Base-by-base conservation (phyloP, 164 flowering plant genomes). In the Malania oleifera region DNA sequence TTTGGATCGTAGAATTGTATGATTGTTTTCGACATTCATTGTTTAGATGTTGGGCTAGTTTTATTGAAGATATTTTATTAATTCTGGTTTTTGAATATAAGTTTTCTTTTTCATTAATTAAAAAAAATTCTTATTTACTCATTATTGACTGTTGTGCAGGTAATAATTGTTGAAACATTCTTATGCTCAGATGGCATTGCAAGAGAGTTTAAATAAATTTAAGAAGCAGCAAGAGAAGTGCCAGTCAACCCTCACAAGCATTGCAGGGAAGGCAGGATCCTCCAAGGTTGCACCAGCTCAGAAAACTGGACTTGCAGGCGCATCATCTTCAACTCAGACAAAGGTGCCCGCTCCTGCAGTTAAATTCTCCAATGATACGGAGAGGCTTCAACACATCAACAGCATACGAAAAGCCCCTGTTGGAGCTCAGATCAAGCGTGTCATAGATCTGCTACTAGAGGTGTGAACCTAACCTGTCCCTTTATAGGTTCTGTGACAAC, bases 371-470 rank as follows among this genome's bases (percentile, higher is more conserved):
- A 80, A 78, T 75, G 82, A 85, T 60, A 83, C 89, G 9, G 88
- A 81, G 59, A 72, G 83, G 40, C 86, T 83, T 66, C 86, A 85
- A 44, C 78, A 78, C 35, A 85, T 85, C 24, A 77, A 83, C 48
- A 81, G 76, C 70, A 77, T 83, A 25, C 56, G 91, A 28, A 85
- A 81, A 67, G 65, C 75, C 22, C 79, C 91, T 25, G 91, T 75
- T 2, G 91, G 91, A 27, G 85, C 88, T 59, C 91, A 85, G 60
- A 79, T 85, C 23, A 85, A 83, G 73, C 83, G 83, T 60, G 91
- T 85, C 10, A 83, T 85, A 28, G 76, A 79, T 56, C 65, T 81
- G 24, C 75, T 85, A 26, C 56, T 67, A 14, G 83, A 85, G 86
- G 91, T 85, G 60, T 20, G 45, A 34, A 17, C 10, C 22, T 41